Base-by-base conservation (phyloP, 768 basidiomycete genomes). In the Baorangia bicolor region DNA sequence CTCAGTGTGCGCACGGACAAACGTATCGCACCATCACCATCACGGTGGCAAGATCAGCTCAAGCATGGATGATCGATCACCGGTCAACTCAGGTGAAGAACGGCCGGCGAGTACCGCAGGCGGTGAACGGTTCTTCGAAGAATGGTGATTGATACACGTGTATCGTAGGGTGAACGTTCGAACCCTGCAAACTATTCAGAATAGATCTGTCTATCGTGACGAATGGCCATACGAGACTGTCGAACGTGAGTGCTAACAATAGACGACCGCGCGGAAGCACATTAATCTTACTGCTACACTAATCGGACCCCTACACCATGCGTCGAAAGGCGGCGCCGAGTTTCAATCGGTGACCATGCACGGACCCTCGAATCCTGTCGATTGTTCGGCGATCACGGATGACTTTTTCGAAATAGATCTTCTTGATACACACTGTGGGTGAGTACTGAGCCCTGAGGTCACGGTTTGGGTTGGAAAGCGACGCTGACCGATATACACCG, bases 81-180 rank as follows among this genome's bases (percentile, higher is more conserved):
- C 37, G 53, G 41, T 14, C 35, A 13, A 10, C 47, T 44, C 21
- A 16, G 14, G 21, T 42, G 21, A 49, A 41, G 23, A 11, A 21
- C 31, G 20, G 42, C 42, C 18, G 48, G 40, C 27, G 43, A 63
- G 34, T 14, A 16, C 30, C 25, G 52, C 30, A 42, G 47, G 46
- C 34, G 14, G 37, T 43, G 44, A 48, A 20, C n/a, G 31, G 34
- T 53, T 34, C 58, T 61, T 42, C 14, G 21, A 27, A 23, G 33
- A 40, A 49, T 18, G 33, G 7, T 21, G 57, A 51, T 38, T 31
- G 55, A 65, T 54, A 31, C 63, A 65, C 62, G 63, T 64, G 62
- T 58, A 14, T 12, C 5, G 48, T 30, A 53, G 30, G 53, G 31
- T 16, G 49, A 62, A 47, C 49, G 60, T 47, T 50, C 14, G 41